Base-by-base conservation (phyloP, 2,329 filamentous ascomycete species). In the Talaromyces albobiverticillius region DNA sequence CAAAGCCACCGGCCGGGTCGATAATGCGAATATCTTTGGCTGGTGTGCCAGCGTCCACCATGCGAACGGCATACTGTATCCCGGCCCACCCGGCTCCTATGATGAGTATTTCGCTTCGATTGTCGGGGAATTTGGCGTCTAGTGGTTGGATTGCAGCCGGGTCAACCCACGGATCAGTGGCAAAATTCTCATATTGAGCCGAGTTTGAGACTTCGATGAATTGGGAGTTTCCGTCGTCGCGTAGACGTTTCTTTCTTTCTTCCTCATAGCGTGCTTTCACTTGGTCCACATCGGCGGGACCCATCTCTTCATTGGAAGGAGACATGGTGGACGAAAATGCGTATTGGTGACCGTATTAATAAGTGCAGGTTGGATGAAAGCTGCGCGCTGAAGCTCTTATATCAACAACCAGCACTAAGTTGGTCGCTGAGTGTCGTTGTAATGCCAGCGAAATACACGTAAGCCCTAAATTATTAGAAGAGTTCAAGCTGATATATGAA, bases 381-480 rank as follows among this genome's bases (percentile, higher is more conserved):
- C n/a, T n/a, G n/a, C 25, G 9, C 9, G 25, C 25, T 9, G 25
- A 9, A 29, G 9, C 5, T 29, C 25, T 5, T 4, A 29, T 29
- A 4, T 29, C 25, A 4, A 9, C 25, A 9, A 29, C 25, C 25
- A 29, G 9, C 25, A 29, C 25, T 9, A 29, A 29, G 25, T 9
- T 29, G 16, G 66, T 8, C 5, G 14, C 13, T 71, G 54, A 83
- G 82, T 59, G 69, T 82, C 46, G 64, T 82, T 43, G 71, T 83
- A 56, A 71, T 82, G 55, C 81, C n/a, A n/a, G n/a, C n/a, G n/a
- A n/a, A n/a, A n/a, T n/a, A n/a, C n/a, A n/a, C n/a, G n/a, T n/a
- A n/a, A n/a, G n/a, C n/a, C n/a, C n/a, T n/a, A n/a, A n/a, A n/a
- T n/a, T n/a, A n/a, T n/a, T n/a, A n/a, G n/a, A n/a, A n/a, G n/a